Percentiles rank a stretch among this genome's conserved stretches.
These are phyloP conservation scores for Talaromyces sp. DNA, from an alignment of 2,329 filamentous ascomycete genomes.

Conservation along the genomic window DNA sequence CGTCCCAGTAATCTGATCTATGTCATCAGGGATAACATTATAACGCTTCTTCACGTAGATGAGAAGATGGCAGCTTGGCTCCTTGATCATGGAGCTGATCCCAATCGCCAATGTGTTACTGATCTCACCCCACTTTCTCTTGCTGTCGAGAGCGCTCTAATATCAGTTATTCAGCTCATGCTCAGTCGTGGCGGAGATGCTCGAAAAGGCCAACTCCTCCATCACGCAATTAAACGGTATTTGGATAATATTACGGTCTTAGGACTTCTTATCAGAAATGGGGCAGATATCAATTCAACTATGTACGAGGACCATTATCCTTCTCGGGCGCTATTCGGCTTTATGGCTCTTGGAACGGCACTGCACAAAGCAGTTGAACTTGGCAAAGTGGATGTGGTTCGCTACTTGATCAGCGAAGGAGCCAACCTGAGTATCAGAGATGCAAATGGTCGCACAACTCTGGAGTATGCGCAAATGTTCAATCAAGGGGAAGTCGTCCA, in stretches of 20 bases:
- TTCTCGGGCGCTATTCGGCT: constrained; percentile 18
- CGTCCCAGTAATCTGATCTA: constrained; percentile 2
- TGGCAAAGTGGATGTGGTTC: constrained; percentile 19
- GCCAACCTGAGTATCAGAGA: constrained; percentile 19
- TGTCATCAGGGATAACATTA: constrained; percentile 1
- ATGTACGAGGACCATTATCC: constrained; percentile 21
- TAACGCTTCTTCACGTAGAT: constrained; percentile 16
- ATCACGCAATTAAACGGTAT: constrained; percentile 18
- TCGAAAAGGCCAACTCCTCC: constrained; percentile 22
- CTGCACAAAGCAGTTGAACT: constrained; percentile 22
- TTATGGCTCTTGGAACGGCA: constrained; percentile 21
- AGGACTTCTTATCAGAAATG: constrained; percentile 18
- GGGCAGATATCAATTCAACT: constrained; percentile 18
- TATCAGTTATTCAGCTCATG: constrained; percentile 20
- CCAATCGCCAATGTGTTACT: constrained; percentile 21
- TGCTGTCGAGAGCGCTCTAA: constrained; percentile 19
- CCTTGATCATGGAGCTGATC: constrained; percentile 25
- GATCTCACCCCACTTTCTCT: constrained; percentile 23
- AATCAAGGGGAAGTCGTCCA: constrained; percentile 14
- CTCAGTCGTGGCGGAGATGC: constrained; percentile 18
- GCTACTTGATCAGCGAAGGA: constrained; percentile 19
- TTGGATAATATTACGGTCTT: constrained; percentile 18
- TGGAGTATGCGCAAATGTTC: constrained; percentile 18
- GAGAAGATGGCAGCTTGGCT: constrained; percentile 23
- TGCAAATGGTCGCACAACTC: constrained; percentile 18